phyloP scores from a whole-genome alignment of 257 asterid species.

The Rubia yunnanensis region DNA sequence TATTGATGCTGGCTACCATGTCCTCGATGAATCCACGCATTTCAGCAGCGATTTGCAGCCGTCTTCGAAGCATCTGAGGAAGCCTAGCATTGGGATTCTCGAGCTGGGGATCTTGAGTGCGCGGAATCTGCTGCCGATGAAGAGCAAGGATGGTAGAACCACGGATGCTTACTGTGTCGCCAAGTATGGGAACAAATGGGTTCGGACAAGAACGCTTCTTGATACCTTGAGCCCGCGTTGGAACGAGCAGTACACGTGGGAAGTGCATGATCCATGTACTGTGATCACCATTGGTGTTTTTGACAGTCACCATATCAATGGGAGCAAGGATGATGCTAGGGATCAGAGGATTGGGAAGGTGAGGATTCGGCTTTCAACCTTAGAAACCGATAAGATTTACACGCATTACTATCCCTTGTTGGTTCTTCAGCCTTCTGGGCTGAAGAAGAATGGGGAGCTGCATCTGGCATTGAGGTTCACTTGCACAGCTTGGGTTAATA shows the following conservation, averaged over 20 bases:
- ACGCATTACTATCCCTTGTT: slow-evolving; percentile 73
- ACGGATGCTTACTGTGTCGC: slow-evolving; percentile 94
- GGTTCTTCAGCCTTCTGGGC: slow-evolving; percentile 63
- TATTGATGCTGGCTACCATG: slow-evolving; percentile 80
- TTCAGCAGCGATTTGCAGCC: slow-evolving; percentile 85
- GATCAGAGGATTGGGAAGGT: slow-evolving; percentile 90
- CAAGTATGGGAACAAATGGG: slow-evolving; percentile 95
- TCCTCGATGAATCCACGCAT: slow-evolving; percentile 75
- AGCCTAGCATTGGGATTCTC: slow-evolving; percentile 66
- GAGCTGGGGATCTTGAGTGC: slow-evolving; percentile 85
- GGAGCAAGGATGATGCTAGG: slow-evolving; percentile 41
- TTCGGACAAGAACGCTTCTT: slow-evolving; percentile 77
- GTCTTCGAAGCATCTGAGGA: slow-evolving; percentile 55
- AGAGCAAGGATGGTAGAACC: slow-evolving; percentile 57
- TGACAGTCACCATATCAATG: slow-evolving; percentile 69
- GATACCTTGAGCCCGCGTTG: slow-evolving; percentile 65
- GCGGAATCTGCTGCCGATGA: slow-evolving; percentile 61
- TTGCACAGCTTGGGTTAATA: slow-evolving; percentile 77
- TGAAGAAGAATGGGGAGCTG: slow-evolving; percentile 82
- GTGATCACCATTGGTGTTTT: slow-evolving; percentile 83
- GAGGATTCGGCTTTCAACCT: slow-evolving; percentile 74
- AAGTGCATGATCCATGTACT: slow-evolving; percentile 76
- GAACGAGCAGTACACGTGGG: slow-evolving; percentile 99
- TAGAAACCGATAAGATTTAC: slow-evolving; percentile 69
- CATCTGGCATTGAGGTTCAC: slow-evolving; percentile 83